Evolutionary conservation across 106 monocot species (phyloP), one percentile per base, ranked within the genome.

Genomic region (Dendrobium catenatum): DNA sequence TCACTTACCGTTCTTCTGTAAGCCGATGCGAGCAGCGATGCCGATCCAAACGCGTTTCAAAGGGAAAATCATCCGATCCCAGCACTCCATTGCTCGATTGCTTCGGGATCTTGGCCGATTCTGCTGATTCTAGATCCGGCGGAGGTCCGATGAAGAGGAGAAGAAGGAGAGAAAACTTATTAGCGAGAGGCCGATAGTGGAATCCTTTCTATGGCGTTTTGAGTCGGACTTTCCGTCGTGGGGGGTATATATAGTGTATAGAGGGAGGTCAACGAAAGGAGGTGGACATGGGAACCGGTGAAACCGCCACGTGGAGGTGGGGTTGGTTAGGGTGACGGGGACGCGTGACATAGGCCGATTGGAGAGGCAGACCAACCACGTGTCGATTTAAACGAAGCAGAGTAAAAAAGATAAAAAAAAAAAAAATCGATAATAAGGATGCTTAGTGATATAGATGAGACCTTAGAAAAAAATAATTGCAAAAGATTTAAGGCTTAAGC

Each of bases 11-110:
- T 84, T 85, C 73, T 81, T 89, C 10, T 87, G 89, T 29, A 83
- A 42, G 41, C 90, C 79, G 78, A 95, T 82, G 18, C 92, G 88
- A 48, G 84, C 49, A 55, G 87, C 85, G 75, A 92, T 31, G 61
- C 88, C 81, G 76, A 78, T 81, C 90, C 86, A 88, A 47, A 81
- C 84, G 68, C 88, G 72, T 68, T 85, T 68, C 77, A 88, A 29
- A 37, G 90, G 86, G 2, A 83, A 80, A 44, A 79, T 80, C 48
- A 94, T 49, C 27, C 80, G 79, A 56, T 84, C 82, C 95, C 85
- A 89, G 88, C 88, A 92, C 78, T 86, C 87, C 92, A 92, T 92
- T 42, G 20, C 74, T 15, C 33, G 10, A 70, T 37, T 33, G 37
- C 70, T 37, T 70, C 15, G 4, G 4, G 13, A 33, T 16, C 13